Conservation (phyloP, 805 yeast species). For the Candida railenensis region DNA sequence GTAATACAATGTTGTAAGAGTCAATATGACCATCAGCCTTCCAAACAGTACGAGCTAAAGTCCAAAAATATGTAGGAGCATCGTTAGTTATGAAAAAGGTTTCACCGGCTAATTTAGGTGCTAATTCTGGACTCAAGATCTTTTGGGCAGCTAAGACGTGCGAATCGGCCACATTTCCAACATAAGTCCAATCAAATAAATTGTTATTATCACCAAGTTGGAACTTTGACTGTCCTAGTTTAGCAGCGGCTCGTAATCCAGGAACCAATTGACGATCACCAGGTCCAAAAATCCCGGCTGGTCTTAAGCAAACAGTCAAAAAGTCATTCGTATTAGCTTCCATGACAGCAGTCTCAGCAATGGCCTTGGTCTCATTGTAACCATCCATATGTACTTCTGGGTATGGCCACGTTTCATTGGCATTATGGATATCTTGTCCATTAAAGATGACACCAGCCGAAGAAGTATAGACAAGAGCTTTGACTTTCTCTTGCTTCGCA, state of each 20-base stretch:
- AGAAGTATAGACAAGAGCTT: slow-evolving; percentile 87
- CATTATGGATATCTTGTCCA: slow-evolving; percentile 90
- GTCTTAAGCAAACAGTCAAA: slow-evolving; percentile 83
- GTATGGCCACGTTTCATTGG: slow-evolving; percentile 92
- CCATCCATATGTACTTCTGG: slow-evolving; percentile 94
- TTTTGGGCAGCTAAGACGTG: slow-evolving; percentile 90
- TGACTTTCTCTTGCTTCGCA: slow-evolving; percentile 50
- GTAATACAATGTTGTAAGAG: slow-evolving; percentile 62
- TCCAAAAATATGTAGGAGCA: slow-evolving; percentile 95
- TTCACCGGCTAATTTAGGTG: slow-evolving; percentile 69
- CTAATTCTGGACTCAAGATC: slow-evolving; percentile 48
- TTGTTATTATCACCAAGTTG: slow-evolving; percentile 95
- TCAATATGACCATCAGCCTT: slow-evolving; percentile 90
- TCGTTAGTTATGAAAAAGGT: slow-evolving; percentile 90
- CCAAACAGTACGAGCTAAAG: slow-evolving; percentile 95
- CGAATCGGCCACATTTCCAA: slow-evolving; percentile 97
- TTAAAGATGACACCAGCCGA: slow-evolving; percentile 97
- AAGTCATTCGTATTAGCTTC: slow-evolving; percentile 62
- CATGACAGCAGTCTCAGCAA: slow-evolving; percentile 81
- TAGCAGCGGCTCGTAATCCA: slow-evolving; percentile 80
- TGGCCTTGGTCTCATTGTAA: slow-evolving; percentile 91
- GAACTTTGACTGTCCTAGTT: slow-evolving; percentile 81
- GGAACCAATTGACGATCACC: slow-evolving; percentile 98
- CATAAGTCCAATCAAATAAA: slow-evolving; percentile 95
- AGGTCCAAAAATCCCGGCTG: slow-evolving; percentile 98